phyloP scores from a whole-genome alignment of 106 monocot species.

The Dendrobium catenatum region DNA sequence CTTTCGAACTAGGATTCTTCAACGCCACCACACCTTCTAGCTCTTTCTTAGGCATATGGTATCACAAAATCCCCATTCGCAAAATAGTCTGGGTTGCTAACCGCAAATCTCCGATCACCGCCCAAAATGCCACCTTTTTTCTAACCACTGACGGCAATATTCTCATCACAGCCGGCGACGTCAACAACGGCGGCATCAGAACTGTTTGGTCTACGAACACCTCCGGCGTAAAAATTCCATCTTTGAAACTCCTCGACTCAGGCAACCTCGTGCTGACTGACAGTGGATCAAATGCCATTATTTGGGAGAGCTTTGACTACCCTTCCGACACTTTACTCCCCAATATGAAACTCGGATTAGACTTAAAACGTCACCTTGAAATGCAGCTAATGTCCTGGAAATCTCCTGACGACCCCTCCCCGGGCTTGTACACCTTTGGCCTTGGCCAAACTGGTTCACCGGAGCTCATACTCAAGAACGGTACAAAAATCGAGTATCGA shows the following conservation, averaged over 20 bases:
- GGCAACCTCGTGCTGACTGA: constrained; percentile 18
- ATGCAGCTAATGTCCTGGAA: constrained; percentile 12
- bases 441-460: neutral
- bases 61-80: neutral
- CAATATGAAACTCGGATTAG: constrained; percentile 17
- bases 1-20: constrained; percentile 16
- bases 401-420: constrained; percentile 6
- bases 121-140: neutral
- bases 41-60: constrained; percentile 8
- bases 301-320: constrained; percentile 22
- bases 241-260: constrained; percentile 11
- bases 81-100: constrained; percentile 19
- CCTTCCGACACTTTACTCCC: constrained; percentile 16
- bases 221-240: constrained; percentile 8
- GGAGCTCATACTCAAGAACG: neutral
- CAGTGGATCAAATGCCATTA: neutral
- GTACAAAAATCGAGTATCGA: neutral
- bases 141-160: neutral
- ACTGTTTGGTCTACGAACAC: neutral
- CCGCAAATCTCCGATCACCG: constrained; percentile 2
- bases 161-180: neutral
- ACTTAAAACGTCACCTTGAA: neutral
- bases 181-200: too few relatives aligned
- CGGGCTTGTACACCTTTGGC: neutral
- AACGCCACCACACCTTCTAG: neutral